Conservation (phyloP, 2,329 filamentous ascomycete genomes). For the Trichoderma semiorbis region DNA sequence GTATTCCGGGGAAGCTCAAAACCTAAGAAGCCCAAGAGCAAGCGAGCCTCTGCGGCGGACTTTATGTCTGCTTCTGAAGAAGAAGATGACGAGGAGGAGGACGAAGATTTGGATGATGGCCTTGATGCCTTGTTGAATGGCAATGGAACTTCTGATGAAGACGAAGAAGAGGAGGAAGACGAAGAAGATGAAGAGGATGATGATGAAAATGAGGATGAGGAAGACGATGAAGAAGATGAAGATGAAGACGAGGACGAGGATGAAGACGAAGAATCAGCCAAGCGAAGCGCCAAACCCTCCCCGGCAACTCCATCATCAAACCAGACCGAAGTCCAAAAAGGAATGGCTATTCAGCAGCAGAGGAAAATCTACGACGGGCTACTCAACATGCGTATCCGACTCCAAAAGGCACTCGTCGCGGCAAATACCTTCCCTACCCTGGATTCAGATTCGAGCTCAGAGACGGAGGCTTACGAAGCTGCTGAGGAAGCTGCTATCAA, state of each 20-base stretch:
- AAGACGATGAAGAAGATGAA: constrained; percentile 25
- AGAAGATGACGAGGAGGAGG: constrained; percentile 38
- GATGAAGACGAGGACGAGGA: constrained; percentile 9
- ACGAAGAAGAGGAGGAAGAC: constrained; percentile 35
- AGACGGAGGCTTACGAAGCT: constrained; percentile 59
- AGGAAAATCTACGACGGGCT: constrained; percentile 82
- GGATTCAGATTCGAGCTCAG: constrained; percentile 37
- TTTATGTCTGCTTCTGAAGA: constrained; percentile 52
- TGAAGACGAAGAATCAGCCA: constrained; percentile 23
- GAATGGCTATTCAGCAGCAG: constrained; percentile 80
- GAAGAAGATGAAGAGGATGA: constrained; percentile 37
- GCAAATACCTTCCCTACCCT: constrained; percentile 67
- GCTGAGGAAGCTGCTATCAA: constrained; percentile 83
- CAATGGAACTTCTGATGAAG: constrained; percentile 31
- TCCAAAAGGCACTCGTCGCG: constrained; percentile 86
- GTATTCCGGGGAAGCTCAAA: constrained; percentile 59
- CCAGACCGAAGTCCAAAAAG: constrained; percentile 70
- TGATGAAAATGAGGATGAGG: constrained; percentile 32
- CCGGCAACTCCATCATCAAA: constrained; percentile 33
- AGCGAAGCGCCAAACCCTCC: constrained; percentile 33
- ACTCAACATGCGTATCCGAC: constrained; percentile 82
- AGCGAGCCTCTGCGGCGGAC: constrained; percentile 52
- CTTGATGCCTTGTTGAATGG: constrained; percentile 35
- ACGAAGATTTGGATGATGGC: constrained; percentile 39
- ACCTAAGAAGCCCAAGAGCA: constrained; percentile 37